Base-by-base conservation (phyloP, 2,329 filamentous ascomycete genomes). In the Nectriaceae sp. region DNA sequence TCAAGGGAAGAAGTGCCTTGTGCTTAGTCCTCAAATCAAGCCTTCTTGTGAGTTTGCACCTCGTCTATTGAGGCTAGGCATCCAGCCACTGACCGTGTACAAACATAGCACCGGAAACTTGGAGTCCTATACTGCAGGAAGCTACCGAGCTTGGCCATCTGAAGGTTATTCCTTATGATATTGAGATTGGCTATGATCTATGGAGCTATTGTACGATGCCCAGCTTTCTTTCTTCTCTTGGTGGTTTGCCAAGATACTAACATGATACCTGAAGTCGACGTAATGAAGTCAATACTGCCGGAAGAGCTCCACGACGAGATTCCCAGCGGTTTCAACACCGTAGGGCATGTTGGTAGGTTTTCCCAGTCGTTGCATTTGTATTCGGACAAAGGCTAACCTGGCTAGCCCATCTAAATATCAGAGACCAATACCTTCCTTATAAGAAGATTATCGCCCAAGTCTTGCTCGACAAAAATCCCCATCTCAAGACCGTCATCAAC, bases 401-500 rank as follows among this genome's bases (percentile, higher is more conserved):
- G 56, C 8, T 47, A 85, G 93, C 91, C 35, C 94, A 99, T 65
- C 75, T 99, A 49, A 99, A 99, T 69, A 84, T 99, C 24, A 84
- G 90, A 42, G 84, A 89, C 18, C 81, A 85, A 55, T 97, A 91
- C 64, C 74, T 90, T 11, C 90, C 89, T 0, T 96, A 95, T 75
- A 96, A 94, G 69, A 69, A 87, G 56, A 68, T 97, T 36, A 92
- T 97, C 42, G 94, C 88, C 0, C 77, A 93, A 62, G 85, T 97
- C 3, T 75, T 99, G 18, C 74, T 90, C 44, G 94, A 97, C 74
- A 99, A 99, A 74, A 96, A 96, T 70, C 80, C 84, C 10, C 75
- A 74, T 39, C 83, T 97, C 51, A 80, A 77, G 50, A 99, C 94
- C 0, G 92, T 99, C 58, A 97, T 99, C 73, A 97, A 97, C 78